phyloP scores from a whole-genome alignment of 805 yeast species.

The Isabelozyma pseudorhagii region DNA sequence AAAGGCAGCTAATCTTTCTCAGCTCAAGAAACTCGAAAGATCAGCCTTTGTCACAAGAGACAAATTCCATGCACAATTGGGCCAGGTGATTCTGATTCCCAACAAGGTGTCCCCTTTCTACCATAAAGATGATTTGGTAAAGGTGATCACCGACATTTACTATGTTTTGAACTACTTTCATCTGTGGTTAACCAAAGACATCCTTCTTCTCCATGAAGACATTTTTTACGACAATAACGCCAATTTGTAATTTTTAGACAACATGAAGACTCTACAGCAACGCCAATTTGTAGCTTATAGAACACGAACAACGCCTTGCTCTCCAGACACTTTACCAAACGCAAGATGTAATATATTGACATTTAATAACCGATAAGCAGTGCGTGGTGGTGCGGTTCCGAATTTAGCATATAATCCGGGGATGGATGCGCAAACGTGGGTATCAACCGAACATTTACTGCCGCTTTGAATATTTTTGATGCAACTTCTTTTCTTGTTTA shows the following conservation, averaged over 20 bases:
- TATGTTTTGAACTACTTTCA: slow-evolving; percentile 5
- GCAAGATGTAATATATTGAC: too few species aligned
- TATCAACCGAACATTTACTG: too few species aligned
- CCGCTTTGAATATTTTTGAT: background rate
- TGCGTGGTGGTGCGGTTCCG: too few species aligned
- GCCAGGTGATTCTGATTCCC: slow-evolving; percentile 10
- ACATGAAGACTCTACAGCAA: background rate
- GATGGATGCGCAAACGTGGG: background rate
- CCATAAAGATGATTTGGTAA: slow-evolving; percentile 18
- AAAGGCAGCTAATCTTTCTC: background rate
- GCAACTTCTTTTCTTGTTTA: background rate
- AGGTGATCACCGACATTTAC: slow-evolving; percentile 19
- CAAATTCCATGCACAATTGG: slow-evolving; percentile 15
- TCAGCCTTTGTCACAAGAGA: slow-evolving; percentile 7
- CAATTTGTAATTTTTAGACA: background rate
- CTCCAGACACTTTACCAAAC: too few species aligned
- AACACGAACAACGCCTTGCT: too few species aligned
- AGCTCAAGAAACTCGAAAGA: slow-evolving; percentile 1
- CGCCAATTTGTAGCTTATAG: too few species aligned
- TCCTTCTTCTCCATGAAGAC: background rate
- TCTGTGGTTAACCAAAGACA: background rate
- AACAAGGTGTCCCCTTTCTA: slow-evolving; percentile 2
- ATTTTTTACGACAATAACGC: background rate
- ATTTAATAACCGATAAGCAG: too few species aligned
- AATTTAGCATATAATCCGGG: background rate